phyloP scores from a whole-genome alignment of 331 rosid species.

The Arachis monticola region DNA sequence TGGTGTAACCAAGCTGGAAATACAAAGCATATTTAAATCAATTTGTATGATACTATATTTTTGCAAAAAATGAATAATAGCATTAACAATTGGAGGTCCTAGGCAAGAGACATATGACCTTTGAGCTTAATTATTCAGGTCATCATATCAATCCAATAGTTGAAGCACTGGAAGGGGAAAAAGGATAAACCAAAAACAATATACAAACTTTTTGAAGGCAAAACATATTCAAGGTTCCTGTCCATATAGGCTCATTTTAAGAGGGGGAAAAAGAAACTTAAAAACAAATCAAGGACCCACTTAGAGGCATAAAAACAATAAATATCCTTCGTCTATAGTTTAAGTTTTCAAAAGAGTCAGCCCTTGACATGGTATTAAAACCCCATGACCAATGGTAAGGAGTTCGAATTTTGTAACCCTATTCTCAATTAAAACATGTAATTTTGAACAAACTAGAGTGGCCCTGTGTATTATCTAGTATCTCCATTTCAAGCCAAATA shows the following conservation, averaged over 20 bases:
- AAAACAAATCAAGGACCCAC: conserved; percentile 7
- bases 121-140: conserved; percentile 23
- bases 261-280: not conserved
- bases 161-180: not conserved
- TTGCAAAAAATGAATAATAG: conserved; percentile 26
- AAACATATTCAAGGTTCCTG: conserved; percentile 14
- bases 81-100: conserved; percentile 17
- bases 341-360: not conserved
- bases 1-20: conserved; percentile 69
- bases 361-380: not conserved
- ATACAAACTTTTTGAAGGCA: not conserved
- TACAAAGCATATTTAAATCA: conserved; percentile 31
- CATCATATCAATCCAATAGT: conserved; percentile 21
- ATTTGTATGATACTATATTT: not conserved
- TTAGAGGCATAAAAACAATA: not conserved
- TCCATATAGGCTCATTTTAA: not conserved
- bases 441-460: not conserved
- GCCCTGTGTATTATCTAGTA: not conserved
- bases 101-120: conserved; percentile 26
- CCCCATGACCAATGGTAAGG: not conserved
- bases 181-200: not conserved
- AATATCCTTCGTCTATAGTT: not conserved
- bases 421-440: conserved; percentile 1
- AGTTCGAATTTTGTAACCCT: not conserved
- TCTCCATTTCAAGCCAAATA: not conserved